Conservation (phyloP, 2,329 filamentous ascomycete genomes). For the Fusarium sp. region DNA sequence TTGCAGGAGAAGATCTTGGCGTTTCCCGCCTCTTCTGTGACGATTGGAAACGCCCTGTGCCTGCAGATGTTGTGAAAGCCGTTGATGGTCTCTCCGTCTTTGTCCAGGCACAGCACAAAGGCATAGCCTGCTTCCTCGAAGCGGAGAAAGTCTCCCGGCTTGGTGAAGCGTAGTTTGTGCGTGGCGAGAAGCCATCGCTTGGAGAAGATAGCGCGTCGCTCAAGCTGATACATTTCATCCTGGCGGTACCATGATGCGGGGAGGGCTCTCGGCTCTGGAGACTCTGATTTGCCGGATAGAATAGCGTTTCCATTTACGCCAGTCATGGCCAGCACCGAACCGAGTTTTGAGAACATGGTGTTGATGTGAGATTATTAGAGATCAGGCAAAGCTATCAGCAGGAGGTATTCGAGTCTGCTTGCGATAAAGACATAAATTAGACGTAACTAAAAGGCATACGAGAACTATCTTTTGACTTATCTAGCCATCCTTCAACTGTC, state of each 20-base stretch:
- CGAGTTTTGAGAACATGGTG: background rate
- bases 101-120: slow-evolving; percentile 62
- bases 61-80: slow-evolving; percentile 72
- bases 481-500: background rate
- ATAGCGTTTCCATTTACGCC: background rate
- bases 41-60: slow-evolving; percentile 68
- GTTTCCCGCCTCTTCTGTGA: slow-evolving; percentile 60
- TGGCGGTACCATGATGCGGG: slow-evolving; percentile 9
- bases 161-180: slow-evolving; percentile 1
- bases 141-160: slow-evolving; percentile 48
- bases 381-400: background rate
- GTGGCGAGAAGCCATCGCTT: slow-evolving; percentile 8
- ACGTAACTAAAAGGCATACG: no score
- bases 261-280: background rate
- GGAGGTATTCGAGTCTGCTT: background rate
- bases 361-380: background rate
- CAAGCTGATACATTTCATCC: slow-evolving; percentile 5
- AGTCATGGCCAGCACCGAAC: background rate
- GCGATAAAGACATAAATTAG: background rate
- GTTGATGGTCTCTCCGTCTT: slow-evolving; percentile 59
- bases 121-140: slow-evolving; percentile 65
- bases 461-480: background rate
- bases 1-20: slow-evolving; percentile 65
- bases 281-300: background rate
- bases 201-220: slow-evolving; percentile 10